Conservation (phyloP, 331 rosid species). For the Erythrophleum ivorense region DNA sequence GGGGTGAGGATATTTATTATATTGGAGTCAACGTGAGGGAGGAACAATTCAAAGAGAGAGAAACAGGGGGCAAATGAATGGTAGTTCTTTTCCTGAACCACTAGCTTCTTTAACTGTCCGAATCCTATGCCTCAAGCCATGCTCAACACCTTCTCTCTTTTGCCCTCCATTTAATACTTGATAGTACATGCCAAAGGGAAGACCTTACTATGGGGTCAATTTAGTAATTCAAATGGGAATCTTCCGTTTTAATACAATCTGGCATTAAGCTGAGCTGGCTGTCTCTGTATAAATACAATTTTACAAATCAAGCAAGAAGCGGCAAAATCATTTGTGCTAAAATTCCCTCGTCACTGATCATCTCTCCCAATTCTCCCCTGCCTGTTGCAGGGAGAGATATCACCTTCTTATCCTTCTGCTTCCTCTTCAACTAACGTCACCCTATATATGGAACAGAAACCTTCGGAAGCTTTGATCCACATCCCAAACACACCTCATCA, state of each 20-base stretch:
- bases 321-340: background rate
- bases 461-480: background rate
- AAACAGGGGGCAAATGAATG: slow-evolving; percentile 1
- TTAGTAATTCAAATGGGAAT: background rate
- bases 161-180: background rate
- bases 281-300: background rate
- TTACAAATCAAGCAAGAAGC: background rate
- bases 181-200: background rate
- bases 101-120: background rate
- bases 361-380: background rate
- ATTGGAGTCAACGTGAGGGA: background rate
- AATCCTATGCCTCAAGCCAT: background rate
- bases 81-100: background rate
- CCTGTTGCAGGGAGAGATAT: background rate
- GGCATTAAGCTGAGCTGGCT: background rate
- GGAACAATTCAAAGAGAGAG: background rate
- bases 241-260: background rate
- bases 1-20: background rate
- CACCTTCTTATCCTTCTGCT: background rate
- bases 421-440: too few relatives aligned
- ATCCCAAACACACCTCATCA: background rate
- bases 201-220: background rate
- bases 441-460: background rate
- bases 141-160: background rate
- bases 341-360: background rate